These are phyloP conservation scores for Jimgerdemannia lactiflua DNA, from an alignment of 192 early-diverging fungal species.

Conservation along the genomic window DNA sequence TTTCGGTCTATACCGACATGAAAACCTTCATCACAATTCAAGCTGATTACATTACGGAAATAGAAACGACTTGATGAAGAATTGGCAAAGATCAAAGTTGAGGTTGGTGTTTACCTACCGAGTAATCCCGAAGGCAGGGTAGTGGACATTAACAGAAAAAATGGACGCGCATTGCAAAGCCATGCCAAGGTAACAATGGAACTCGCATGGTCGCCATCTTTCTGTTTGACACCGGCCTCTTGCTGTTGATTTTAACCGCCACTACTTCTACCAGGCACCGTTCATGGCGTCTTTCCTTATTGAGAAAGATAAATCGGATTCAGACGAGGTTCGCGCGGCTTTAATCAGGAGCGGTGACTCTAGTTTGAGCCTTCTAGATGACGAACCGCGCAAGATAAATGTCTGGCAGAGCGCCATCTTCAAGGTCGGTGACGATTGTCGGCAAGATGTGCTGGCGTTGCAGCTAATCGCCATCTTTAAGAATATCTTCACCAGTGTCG, in stretches of 20 bases:
- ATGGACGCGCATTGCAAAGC: conserved; percentile 91
- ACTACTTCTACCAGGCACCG: conserved; percentile 60
- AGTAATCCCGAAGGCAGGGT: conserved; percentile 96
- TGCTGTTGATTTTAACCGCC: background rate
- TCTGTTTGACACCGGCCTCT: background rate
- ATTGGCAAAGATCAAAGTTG: conserved; percentile 89
- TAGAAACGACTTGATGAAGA: conserved; percentile 97
- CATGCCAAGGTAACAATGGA: conserved; percentile 79
- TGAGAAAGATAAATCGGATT: conserved; percentile 52
- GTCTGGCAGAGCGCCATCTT: conserved; percentile 92
- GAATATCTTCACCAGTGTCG: conserved; percentile 87
- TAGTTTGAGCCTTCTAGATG: conserved; percentile 5
- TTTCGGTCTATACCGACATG: background rate
- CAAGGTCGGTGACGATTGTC: conserved; percentile 99
- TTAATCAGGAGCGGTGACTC: conserved; percentile 30
- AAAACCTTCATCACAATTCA: background rate
- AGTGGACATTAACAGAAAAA: conserved; percentile 92
- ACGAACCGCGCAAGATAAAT: conserved; percentile 43
- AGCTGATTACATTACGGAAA: background rate
- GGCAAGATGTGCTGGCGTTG: conserved; percentile 96
- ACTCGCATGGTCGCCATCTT: background rate
- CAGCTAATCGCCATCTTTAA: conserved; percentile 99
- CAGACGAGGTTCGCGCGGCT: conserved; percentile 50
- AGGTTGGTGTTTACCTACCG: conserved; percentile 96
- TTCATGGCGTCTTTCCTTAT: conserved; percentile 99